Conservation (phyloP, 1,139 yeast species). For the Saccharomyces pastorianus region DNA sequence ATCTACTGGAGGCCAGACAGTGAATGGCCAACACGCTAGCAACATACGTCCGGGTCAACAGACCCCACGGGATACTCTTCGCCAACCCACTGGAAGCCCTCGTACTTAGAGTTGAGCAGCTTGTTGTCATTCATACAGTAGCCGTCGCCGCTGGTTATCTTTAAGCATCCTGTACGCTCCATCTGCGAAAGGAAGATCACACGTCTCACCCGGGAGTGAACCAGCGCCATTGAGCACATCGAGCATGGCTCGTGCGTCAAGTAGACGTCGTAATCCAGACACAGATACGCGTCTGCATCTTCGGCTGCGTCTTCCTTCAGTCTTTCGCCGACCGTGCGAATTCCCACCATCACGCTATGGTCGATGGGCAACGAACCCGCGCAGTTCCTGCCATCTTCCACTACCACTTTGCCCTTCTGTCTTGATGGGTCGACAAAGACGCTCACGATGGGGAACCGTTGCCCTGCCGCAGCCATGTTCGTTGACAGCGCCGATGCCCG, state of each 20-base stretch:
- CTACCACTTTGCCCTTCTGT: background rate
- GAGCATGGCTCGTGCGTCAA: slow-evolving; percentile 94
- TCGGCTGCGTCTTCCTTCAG: slow-evolving; percentile 9
- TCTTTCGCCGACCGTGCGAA: slow-evolving; percentile 41
- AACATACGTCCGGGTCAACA: slow-evolving; percentile 24
- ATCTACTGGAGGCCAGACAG: background rate
- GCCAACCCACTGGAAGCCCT: slow-evolving; percentile 61
- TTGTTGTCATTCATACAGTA: slow-evolving; percentile 68
- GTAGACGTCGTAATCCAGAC: slow-evolving; percentile 69
- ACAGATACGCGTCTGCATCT: slow-evolving; percentile 44
- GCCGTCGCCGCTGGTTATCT: slow-evolving; percentile 52
- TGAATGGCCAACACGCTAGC: slow-evolving; percentile 6
- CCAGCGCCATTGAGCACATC: slow-evolving; percentile 95
- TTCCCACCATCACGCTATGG: slow-evolving; percentile 11
- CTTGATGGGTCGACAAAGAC: slow-evolving; percentile 37
- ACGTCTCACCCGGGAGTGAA: slow-evolving; percentile 76
- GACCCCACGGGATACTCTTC: slow-evolving; percentile 22
- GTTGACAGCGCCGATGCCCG: slow-evolving; percentile 2
- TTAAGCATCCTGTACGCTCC: slow-evolving; percentile 46
- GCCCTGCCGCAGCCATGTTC: background rate
- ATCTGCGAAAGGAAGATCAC: slow-evolving; percentile 51
- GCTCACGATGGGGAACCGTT: slow-evolving; percentile 36
- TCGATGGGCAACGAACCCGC: slow-evolving; percentile 2
- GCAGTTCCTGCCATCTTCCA: background rate
- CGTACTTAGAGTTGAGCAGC: slow-evolving; percentile 72